Conservation (phyloP, 805 yeast genomes). For the Wickerhamomyces rabaulensis region DNA sequence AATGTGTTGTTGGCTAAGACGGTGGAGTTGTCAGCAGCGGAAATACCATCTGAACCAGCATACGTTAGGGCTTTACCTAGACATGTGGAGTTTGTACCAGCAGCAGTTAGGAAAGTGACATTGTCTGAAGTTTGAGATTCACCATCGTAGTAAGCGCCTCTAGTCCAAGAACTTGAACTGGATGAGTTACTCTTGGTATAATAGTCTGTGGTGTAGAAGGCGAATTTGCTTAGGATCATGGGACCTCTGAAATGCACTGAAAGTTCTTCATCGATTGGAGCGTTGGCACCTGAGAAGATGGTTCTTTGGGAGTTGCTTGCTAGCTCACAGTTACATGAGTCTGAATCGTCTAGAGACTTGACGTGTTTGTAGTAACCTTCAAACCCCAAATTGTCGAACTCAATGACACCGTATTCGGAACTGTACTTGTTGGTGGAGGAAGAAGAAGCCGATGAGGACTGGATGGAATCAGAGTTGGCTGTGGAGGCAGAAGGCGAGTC, state of each 20-base stretch:
- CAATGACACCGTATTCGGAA: slow-evolving; percentile 32
- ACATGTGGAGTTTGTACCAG: slow-evolving; percentile 57
- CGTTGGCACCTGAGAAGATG: slow-evolving; percentile 49
- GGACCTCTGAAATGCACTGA: slow-evolving; percentile 83
- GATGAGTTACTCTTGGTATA: slow-evolving; percentile 29
- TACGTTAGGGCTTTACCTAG: slow-evolving; percentile 64
- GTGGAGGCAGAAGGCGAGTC: background rate
- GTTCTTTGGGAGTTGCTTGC: slow-evolving; percentile 31
- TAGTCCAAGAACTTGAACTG: slow-evolving; percentile 48
- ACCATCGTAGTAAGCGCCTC: slow-evolving; percentile 57
- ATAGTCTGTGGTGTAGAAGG: slow-evolving; percentile 45
- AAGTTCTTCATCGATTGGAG: slow-evolving; percentile 65
- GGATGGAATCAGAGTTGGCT: background rate
- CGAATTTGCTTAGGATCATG: slow-evolving; percentile 53
- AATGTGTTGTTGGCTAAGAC: slow-evolving; percentile 43
- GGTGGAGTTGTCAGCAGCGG: slow-evolving; percentile 40
- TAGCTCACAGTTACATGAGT: slow-evolving; percentile 43
- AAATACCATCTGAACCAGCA: slow-evolving; percentile 52
- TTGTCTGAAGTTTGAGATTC: slow-evolving; percentile 43
- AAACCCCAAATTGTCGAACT: slow-evolving; percentile 52
- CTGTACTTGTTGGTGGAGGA: slow-evolving; percentile 7
- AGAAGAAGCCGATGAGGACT: slow-evolving; percentile 2
- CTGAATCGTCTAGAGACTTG: slow-evolving; percentile 34
- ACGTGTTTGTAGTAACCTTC: slow-evolving; percentile 49
- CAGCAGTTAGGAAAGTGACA: slow-evolving; percentile 62